Conservation (phyloP, 192 early-diverging fungal species). For the Glomus cerebriforme region DNA sequence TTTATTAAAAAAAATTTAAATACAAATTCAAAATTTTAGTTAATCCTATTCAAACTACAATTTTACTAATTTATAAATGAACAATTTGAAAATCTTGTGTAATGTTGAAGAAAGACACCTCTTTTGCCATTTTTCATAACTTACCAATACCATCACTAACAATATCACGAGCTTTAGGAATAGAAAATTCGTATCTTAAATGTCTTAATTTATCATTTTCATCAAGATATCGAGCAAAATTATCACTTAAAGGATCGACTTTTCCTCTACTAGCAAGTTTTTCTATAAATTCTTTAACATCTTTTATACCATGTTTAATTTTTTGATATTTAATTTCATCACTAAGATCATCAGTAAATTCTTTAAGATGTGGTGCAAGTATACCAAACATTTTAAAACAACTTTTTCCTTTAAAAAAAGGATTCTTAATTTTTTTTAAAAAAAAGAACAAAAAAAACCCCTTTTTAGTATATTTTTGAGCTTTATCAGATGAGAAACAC, state of each 20-base stretch:
- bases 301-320: slow-evolving; percentile 24
- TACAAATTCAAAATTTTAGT: neutral
- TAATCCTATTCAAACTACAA: neutral
- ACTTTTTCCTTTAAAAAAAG: no score
- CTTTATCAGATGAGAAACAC: no score
- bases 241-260: slow-evolving; percentile 31
- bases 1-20: slow-evolving; percentile 8
- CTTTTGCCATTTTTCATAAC: neutral
- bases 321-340: slow-evolving; percentile 27
- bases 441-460: no score
- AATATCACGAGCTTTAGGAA: slow-evolving; percentile 61
- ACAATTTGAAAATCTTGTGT: no score
- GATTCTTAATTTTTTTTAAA: no score
- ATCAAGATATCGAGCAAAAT: slow-evolving; percentile 67
- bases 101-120: no score
- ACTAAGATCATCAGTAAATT: neutral
- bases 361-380: slow-evolving; percentile 10
- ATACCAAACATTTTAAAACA: neutral
- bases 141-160: slow-evolving; percentile 25
- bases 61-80: no score
- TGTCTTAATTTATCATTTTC: slow-evolving; percentile 54
- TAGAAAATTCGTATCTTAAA: slow-evolving; percentile 70
- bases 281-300: slow-evolving; percentile 12
- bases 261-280: slow-evolving; percentile 20
- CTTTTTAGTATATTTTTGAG: no score